Base-by-base conservation (phyloP, 768 basidiomycete genomes). In the Suillus discolor region DNA sequence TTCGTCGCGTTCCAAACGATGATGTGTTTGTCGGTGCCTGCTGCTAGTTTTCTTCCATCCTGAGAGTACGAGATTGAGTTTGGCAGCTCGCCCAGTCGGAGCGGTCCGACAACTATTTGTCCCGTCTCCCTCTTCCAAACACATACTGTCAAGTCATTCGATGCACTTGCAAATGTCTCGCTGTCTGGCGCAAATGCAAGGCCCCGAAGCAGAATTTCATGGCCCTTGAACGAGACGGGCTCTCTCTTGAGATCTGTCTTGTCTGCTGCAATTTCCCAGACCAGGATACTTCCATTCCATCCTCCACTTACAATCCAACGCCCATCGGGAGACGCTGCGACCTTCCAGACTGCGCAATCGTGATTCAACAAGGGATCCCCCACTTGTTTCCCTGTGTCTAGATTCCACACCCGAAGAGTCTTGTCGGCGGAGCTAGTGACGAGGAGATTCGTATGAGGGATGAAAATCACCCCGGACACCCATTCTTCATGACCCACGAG, bases 1-100 rank as follows among this genome's bases (percentile, higher is more conserved):
- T 13, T 25, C 9, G n/a, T 3, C 6, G 59, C 9, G 12, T 23
- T 38, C 59, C 59, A 61, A 16, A 61, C 12, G 31, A 23, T 42
- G 59, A 61, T 66, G 12, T 42, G n/a, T 44, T 66, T 62, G 16
- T 38, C 38, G 1, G 65, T 60, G 61, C 55, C 64, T 31, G 62
- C 65, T 42, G 61, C 62, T n/a, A 70, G 36, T 7, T 51, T 51
- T 25, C 0, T 16, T 23, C 49, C 49, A 51, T 51, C 25, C 3
- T 7, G 23, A 7, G 49, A 51, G 49, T 51, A 51, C 7, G 25
- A 15, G 25, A 51, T 25, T 6, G 25, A 51, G 49, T 25, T 13
- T 13, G 49, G 11, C 6, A 15, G 23, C 2, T 6, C 12, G 6
- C 6, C 23, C 49, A 51, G 3, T 25, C 6, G 12, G 23, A 51